Evolutionary conservation across 148 eudicot genomes (phyloP).

Genomic region (Chenopodium album): DNA sequence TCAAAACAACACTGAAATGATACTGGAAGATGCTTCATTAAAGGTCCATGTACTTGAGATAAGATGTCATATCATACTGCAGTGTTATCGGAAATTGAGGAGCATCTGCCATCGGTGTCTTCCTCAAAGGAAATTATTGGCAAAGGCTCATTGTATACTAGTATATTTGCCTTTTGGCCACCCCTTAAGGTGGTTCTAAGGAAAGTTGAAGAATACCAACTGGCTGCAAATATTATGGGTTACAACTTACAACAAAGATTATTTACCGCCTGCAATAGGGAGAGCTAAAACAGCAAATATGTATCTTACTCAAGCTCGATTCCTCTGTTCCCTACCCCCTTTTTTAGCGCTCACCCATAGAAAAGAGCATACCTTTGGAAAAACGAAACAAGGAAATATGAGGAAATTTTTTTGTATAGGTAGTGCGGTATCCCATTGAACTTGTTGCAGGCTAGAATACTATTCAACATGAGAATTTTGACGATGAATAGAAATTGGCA

Average conservation of each 20-base stretch:
- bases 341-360: not conserved
- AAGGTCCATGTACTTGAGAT: not conserved
- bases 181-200: constrained; percentile 17
- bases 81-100: not conserved
- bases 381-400: not conserved
- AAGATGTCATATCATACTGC: not conserved
- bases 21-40: constrained; percentile 5
- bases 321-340: not conserved
- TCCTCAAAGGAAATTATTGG: not conserved
- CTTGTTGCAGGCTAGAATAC: constrained; percentile 7
- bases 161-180: constrained; percentile 1
- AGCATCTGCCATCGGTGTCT: constrained; percentile 12
- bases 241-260: not conserved
- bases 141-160: constrained; percentile 17
- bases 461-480: constrained; percentile 12
- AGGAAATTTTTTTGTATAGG: constrained; percentile 32
- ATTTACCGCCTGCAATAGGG: not conserved
- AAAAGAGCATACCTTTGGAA: too few species aligned
- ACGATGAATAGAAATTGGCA: constrained; percentile 18
- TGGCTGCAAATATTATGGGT: not conserved
- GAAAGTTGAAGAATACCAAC: not conserved
- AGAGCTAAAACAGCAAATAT: not conserved
- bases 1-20: not conserved
- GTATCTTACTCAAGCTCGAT: not conserved
- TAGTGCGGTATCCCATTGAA: constrained; percentile 15